Base-by-base conservation (phyloP, 1,284 basidiomycete genomes). In the Ustilago loliicola region DNA sequence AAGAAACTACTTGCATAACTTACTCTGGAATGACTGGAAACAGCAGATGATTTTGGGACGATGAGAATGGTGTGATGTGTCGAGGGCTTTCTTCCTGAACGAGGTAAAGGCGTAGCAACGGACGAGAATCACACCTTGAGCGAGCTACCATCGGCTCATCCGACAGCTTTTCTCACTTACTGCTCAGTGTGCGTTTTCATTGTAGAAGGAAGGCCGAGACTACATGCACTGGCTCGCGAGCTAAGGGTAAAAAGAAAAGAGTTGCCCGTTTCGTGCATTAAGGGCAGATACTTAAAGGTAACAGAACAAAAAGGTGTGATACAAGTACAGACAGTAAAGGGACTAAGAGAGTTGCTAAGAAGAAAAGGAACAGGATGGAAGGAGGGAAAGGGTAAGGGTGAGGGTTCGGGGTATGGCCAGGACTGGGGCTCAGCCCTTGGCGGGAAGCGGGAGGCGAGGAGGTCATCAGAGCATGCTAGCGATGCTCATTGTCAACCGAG, bases 401-500 rank as follows among this genome's bases (percentile, higher is more conserved):
- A 36, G 15, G 17, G 19, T 13, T 19, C 13, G 48, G n/a, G 48
- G 25, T 29, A 50, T 50, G 48, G 19, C 11, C 42, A 45, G 21
- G 42, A 7, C n/a, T 10, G 42, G 15, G 9, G 9, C 34, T 15
- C 34, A 36, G 34, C 15, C 34, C 9, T 36, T 36, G 34, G 15
- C 10, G 34, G 11, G 21, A 21, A n/a, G 42, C 7, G 25, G 30
- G 30, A 45, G 40, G 32, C 30, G 30, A 27, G 15, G n/a, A 21
- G 47, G 32, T n/a, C 32, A 45, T 50, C 29, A 76, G 27, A 76
- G 69, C 69, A 77, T 69, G 50, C 66, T 65, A 19, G 74, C 69
- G 52, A 77, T 77, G 66, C 74, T 77, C 74, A 77, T 72, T 6
- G 56, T 59, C 1, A 66, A 72, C 8, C 66, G 48, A 17, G 69